A percentile compares a stretch with the other conserved stretches of the same genome.
These are phyloP conservation scores for Penicillium sp. DNA, from an alignment of 2,329 filamentous ascomycete genomes.

Conservation along the genomic window DNA sequence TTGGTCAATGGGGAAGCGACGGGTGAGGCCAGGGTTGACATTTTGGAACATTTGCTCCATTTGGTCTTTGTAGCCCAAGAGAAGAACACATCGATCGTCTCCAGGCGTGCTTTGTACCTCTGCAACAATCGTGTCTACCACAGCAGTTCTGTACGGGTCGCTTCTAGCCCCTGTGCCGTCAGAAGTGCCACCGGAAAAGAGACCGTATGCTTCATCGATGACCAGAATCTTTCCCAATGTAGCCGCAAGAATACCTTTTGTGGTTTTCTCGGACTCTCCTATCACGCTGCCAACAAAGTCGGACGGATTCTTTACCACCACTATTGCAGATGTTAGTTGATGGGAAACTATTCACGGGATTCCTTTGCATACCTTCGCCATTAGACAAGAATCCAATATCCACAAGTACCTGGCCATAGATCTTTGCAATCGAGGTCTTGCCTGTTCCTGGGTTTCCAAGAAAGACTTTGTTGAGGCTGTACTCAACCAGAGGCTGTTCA, in stretches of 20 bases:
- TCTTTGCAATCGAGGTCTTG: conserved; percentile 73
- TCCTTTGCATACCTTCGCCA: conserved; percentile 58
- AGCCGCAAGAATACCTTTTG: conserved; percentile 68
- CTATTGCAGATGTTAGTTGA: conserved; percentile 39
- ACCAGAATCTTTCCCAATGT: conserved; percentile 73
- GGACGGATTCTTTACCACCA: conserved; percentile 70
- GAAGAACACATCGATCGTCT: conserved; percentile 71
- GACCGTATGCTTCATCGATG: conserved; percentile 77
- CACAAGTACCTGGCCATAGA: conserved; percentile 69
- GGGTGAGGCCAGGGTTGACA: conserved; percentile 67
- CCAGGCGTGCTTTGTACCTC: conserved; percentile 70
- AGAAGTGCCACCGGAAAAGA: conserved; percentile 46
- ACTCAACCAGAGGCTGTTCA: conserved; percentile 61
- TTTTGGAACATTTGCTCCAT: conserved; percentile 75
- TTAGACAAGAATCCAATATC: conserved; percentile 68
- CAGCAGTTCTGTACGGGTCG: conserved; percentile 61
- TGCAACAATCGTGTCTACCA: conserved; percentile 73
- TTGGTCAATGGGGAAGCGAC: conserved; percentile 64
- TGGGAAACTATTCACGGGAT: not conserved
- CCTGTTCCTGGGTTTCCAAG: conserved; percentile 73
- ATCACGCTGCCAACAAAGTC: conserved; percentile 69
- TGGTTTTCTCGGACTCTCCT: conserved; percentile 69
- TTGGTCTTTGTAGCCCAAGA: conserved; percentile 69
- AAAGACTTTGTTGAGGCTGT: conserved; percentile 69
- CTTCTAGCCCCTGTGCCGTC: conserved; percentile 30